A percentile compares a stretch with the other conserved stretches of the same genome.
phyloP scores from a whole-genome alignment of 2,329 filamentous ascomycete genomes.

The Trichoderma hamatum region DNA sequence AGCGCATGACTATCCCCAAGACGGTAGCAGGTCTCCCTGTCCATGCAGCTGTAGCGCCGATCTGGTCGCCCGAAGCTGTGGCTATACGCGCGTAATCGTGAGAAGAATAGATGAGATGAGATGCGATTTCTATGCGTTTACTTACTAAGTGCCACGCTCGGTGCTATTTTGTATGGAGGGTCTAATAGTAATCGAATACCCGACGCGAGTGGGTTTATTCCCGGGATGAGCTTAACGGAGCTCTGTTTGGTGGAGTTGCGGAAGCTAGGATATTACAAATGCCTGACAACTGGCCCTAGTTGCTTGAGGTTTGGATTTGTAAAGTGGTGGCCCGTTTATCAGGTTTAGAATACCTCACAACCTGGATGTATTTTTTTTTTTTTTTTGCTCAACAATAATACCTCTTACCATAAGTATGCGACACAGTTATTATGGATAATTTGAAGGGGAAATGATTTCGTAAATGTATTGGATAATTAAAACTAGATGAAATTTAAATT shows the following conservation, averaged over 20 bases:
- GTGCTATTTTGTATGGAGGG: not conserved
- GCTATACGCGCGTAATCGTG: not conserved
- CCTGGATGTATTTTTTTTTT: not conserved
- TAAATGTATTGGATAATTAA: too few species aligned
- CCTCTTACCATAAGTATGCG: too few species aligned
- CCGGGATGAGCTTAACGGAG: not conserved
- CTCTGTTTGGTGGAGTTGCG: not conserved
- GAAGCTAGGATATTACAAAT: not conserved
- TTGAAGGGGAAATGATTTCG: too few species aligned
- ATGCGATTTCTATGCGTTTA: not conserved
- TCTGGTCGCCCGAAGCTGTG: not conserved
- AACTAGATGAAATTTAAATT: too few species aligned
- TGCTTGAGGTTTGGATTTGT: not conserved
- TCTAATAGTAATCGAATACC: not conserved
- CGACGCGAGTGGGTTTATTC: not conserved
- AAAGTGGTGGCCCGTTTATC: not conserved
- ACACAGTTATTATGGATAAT: too few species aligned
- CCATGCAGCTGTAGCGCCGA: constrained; percentile 11
- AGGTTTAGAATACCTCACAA: not conserved
- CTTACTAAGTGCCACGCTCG: not conserved
- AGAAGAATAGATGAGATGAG: not conserved
- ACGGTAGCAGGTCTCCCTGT: constrained; percentile 9
- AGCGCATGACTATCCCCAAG: not conserved
- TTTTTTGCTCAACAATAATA: not conserved
- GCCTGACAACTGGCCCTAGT: not conserved